A percentile compares a stretch with the other conserved stretches of the same genome.
Evolutionary conservation across 441 rosid species (phyloP).

Genomic region (Raphanus hybrid): DNA sequence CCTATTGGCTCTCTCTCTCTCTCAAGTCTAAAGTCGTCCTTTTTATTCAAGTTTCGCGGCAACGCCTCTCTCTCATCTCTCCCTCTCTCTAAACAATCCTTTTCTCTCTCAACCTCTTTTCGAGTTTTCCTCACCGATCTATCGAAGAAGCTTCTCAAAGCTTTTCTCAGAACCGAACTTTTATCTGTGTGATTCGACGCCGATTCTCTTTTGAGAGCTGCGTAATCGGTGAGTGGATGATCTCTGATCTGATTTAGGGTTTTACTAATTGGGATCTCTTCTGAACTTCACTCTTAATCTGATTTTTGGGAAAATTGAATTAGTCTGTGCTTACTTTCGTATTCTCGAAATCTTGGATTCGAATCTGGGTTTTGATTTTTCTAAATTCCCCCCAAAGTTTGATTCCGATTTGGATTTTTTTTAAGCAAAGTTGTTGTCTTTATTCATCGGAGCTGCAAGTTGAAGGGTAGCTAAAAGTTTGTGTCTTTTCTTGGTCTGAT

Average conservation of each 20-base stretch:
- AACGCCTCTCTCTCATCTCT: conserved; percentile 46
- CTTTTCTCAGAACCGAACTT: background rate
- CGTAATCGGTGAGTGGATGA: conserved; percentile 56
- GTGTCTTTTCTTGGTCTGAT: background rate
- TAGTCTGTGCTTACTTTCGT: background rate
- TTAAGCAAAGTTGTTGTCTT: background rate
- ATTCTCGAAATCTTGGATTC: background rate
- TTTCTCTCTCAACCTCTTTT: background rate
- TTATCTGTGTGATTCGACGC: background rate
- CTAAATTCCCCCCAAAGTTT: background rate
- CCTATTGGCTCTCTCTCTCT: conserved; percentile 45
- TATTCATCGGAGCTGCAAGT: background rate
- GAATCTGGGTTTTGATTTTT: background rate
- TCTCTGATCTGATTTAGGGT: conserved; percentile 56
- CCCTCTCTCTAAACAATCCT: conserved; percentile 9
- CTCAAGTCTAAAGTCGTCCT: conserved; percentile 38
- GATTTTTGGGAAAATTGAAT: background rate
- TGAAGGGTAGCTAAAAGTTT: background rate
- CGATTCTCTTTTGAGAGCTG: conserved; percentile 8
- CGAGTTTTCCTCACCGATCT: conserved; percentile 19
- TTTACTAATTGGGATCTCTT: conserved; percentile 20
- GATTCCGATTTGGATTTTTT: background rate
- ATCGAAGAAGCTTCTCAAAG: conserved; percentile 16
- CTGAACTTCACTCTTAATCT: background rate
- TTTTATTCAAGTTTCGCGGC: conserved; percentile 92